A percentile compares a stretch with the other conserved stretches of the same genome.
These are phyloP conservation scores for Kokia cookei DNA, from an alignment of 441 rosid species.

Conservation along the genomic window DNA sequence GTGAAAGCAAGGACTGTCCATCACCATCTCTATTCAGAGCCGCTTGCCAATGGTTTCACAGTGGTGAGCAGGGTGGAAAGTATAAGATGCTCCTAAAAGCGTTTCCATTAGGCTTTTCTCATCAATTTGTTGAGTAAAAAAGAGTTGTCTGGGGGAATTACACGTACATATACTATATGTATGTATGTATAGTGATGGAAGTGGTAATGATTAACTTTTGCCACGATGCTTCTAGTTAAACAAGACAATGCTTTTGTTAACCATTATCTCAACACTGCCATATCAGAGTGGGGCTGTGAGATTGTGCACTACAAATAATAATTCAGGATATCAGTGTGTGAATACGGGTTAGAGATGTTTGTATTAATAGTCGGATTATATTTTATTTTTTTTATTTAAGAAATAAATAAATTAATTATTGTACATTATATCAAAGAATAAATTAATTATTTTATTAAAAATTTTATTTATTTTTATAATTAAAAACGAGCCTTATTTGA, in stretches of 20 bases:
- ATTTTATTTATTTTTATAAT: too few species aligned
- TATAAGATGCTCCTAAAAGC: slow-evolving; percentile 5
- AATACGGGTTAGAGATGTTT: too few species aligned
- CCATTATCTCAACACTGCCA: background rate
- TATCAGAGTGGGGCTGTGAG: background rate
- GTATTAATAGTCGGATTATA: too few species aligned
- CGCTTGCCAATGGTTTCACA: background rate
- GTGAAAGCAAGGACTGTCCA: slow-evolving; percentile 51
- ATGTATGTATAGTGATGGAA: background rate
- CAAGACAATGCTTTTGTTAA: background rate
- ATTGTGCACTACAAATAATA: background rate
- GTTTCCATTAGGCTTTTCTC: background rate
- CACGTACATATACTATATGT: background rate
- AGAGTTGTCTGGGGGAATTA: background rate
- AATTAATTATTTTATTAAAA: too few species aligned
- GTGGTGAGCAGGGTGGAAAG: background rate
- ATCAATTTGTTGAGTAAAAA: background rate
- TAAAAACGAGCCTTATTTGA: too few species aligned
- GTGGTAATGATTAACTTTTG: background rate
- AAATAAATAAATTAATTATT: too few species aligned
- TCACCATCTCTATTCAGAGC: background rate
- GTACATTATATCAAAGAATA: too few species aligned
- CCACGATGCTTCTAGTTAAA: background rate
- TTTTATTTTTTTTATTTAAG: too few species aligned
- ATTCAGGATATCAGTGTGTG: background rate